phyloP scores from a whole-genome alignment of 805 yeast genomes.

The Candida patagonica region DNA sequence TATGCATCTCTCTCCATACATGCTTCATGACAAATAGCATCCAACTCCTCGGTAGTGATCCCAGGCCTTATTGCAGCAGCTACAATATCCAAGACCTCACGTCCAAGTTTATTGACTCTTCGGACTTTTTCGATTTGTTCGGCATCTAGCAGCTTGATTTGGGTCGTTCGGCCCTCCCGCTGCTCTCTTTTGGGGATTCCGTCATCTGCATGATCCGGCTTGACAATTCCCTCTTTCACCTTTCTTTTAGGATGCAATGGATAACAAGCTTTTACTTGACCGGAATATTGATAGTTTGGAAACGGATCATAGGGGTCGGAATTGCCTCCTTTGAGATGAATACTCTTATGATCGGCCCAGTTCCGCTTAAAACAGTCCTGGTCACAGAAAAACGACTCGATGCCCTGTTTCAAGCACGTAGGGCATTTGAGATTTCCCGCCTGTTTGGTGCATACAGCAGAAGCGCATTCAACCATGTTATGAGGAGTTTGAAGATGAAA shows the following conservation, averaged over 20 bases:
- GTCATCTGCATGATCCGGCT: conserved; percentile 74
- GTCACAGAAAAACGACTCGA: conserved; percentile 62
- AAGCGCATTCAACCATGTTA: conserved; percentile 41
- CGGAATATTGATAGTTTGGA: conserved; percentile 67
- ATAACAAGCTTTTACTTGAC: conserved; percentile 65
- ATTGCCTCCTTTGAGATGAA: conserved; percentile 49
- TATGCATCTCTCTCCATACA: conserved; percentile 82
- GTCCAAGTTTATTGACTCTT: conserved; percentile 61
- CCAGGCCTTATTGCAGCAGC: conserved; percentile 83
- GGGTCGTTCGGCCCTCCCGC: conserved; percentile 55
- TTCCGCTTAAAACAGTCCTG: conserved; percentile 72
- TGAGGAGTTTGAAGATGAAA: not conserved
- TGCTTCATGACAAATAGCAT: conserved; percentile 76
- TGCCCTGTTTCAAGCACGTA: conserved; percentile 67
- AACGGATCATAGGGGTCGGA: conserved; percentile 73
- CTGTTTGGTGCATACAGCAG: conserved; percentile 77
- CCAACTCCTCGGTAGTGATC: conserved; percentile 86
- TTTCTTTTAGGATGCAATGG: conserved; percentile 68
- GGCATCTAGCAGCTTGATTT: conserved; percentile 53
- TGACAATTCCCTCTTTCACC: conserved; percentile 60
- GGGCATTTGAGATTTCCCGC: conserved; percentile 87
- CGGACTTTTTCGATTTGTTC: conserved; percentile 69
- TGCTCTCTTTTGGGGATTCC: conserved; percentile 80
- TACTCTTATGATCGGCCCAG: conserved; percentile 51
- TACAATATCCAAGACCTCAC: conserved; percentile 85